phyloP scores from a whole-genome alignment of 768 basidiomycete genomes.

The Tricholomella constricta region DNA sequence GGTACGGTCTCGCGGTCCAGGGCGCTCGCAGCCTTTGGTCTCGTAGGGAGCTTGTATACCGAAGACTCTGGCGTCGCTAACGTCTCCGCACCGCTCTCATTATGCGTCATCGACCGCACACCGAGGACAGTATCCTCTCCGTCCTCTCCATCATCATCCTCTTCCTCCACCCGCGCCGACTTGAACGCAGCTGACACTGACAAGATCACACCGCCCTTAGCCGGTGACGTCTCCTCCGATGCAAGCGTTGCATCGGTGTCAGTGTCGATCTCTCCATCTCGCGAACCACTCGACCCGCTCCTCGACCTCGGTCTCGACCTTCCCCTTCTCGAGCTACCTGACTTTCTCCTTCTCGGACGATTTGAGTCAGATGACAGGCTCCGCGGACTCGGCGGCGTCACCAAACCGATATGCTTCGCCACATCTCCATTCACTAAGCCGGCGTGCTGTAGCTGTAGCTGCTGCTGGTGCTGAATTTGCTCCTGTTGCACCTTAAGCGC shows the following conservation, averaged over 20 bases:
- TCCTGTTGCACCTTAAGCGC: slow-evolving; percentile 17
- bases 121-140: slow-evolving; percentile 25
- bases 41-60: slow-evolving; percentile 20
- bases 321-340: slow-evolving; percentile 24
- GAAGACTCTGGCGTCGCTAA: slow-evolving; percentile 31
- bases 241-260: slow-evolving; percentile 32
- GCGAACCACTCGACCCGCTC: slow-evolving; percentile 19
- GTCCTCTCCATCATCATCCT: slow-evolving; percentile 26
- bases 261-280: slow-evolving; percentile 20
- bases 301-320: slow-evolving; percentile 26
- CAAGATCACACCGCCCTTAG: slow-evolving; percentile 1
- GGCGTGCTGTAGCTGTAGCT: slow-evolving; percentile 16
- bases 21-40: slow-evolving; percentile 8
- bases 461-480: slow-evolving; percentile 21
- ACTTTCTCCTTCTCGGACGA: slow-evolving; percentile 45
- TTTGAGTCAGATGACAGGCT: slow-evolving; percentile 67
- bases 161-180: slow-evolving; percentile 16
- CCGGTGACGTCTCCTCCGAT: slow-evolving; percentile 36
- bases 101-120: slow-evolving; percentile 15
- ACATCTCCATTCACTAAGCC: slow-evolving; percentile 38
- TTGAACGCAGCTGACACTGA: slow-evolving; percentile 5
- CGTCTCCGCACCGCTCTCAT: slow-evolving; percentile 18
- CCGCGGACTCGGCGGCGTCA: slow-evolving; percentile 76
- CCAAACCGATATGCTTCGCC: slow-evolving; percentile 49
- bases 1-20: slow-evolving; percentile 1